Evolutionary conservation across 257 asterid genomes (phyloP).

Genomic region (Leptodermis oblonga): DNA sequence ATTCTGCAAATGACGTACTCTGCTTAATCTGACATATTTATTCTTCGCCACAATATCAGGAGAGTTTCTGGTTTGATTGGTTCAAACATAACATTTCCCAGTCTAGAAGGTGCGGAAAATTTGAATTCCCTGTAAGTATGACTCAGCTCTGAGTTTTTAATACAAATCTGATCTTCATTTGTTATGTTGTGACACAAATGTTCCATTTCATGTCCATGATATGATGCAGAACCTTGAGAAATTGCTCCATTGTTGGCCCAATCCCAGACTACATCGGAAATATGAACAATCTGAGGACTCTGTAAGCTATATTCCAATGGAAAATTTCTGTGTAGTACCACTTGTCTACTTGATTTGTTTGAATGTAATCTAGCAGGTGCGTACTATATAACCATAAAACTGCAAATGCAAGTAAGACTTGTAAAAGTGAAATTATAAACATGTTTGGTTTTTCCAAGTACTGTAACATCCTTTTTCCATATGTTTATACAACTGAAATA

Average conservation of each 20-base stretch:
- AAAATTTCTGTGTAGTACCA: background rate
- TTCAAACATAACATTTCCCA: slow-evolving; percentile 48
- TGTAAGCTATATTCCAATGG: slow-evolving; percentile 48
- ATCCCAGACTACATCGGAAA: slow-evolving; percentile 53
- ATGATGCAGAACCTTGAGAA: slow-evolving; percentile 66
- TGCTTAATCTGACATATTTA: background rate
- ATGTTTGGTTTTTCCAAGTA: background rate
- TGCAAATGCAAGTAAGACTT: background rate
- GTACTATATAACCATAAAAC: no score
- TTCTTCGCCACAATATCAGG: slow-evolving; percentile 32
- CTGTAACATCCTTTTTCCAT: background rate
- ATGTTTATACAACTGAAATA: background rate
- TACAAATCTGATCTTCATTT: background rate
- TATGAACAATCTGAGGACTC: slow-evolving; percentile 22
- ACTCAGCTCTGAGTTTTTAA: slow-evolving; percentile 7
- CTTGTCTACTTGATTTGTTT: no score
- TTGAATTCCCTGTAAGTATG: slow-evolving; percentile 48
- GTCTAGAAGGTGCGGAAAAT: slow-evolving; percentile 30
- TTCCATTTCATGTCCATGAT: slow-evolving; percentile 22
- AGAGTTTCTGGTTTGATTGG: slow-evolving; percentile 64
- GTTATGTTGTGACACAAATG: slow-evolving; percentile 1
- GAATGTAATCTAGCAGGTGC: no score
- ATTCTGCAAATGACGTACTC: no score
- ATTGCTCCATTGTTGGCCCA: slow-evolving; percentile 63
- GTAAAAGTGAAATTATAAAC: background rate